Conservation (phyloP, 2,329 filamentous ascomycete species). For the Furcasterigmium sp. region DNA sequence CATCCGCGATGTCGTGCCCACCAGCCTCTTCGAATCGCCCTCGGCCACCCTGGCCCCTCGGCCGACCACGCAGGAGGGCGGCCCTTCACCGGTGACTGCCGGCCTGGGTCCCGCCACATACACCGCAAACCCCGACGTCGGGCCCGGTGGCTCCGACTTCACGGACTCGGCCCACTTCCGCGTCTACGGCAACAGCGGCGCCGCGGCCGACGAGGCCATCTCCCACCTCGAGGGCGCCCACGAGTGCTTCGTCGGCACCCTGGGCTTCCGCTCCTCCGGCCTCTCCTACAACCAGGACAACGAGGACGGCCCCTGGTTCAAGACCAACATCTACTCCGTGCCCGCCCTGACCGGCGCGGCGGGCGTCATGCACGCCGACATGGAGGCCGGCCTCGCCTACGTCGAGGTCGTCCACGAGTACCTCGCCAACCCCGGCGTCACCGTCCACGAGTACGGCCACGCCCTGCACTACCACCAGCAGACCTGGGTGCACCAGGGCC, state of each 20-base stretch:
- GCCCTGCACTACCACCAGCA: constrained; percentile 38
- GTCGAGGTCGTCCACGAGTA: constrained; percentile 36
- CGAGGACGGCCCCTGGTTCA: constrained; percentile 34
- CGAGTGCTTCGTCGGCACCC: constrained; percentile 29
- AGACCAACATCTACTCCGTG: constrained; percentile 41
- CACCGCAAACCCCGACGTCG: constrained; percentile 22
- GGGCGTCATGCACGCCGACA: constrained; percentile 35
- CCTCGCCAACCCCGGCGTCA: constrained; percentile 31
- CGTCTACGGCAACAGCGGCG: constrained; percentile 22
- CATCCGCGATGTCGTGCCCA: neutral
- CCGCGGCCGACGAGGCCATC: constrained; percentile 20
- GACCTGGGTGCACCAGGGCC: constrained; percentile 36
- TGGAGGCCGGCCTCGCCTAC: constrained; percentile 30
- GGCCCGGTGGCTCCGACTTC: constrained; percentile 23
- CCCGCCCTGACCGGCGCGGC: constrained; percentile 29
- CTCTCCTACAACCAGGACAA: constrained; percentile 26
- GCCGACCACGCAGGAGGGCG: neutral
- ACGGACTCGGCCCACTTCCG: constrained; percentile 33
- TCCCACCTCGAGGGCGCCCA: constrained; percentile 40
- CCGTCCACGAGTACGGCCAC: constrained; percentile 45
- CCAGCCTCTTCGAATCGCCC: neutral
- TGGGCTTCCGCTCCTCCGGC: constrained; percentile 32
- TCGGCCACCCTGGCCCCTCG: neutral
- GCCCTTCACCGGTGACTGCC: constrained; percentile 22
- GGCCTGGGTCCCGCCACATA: constrained; percentile 17